Evolutionary conservation across 805 yeast species (phyloP), one percentile per base, ranked within the genome.

Genomic region (Pichia ethanolica): DNA sequence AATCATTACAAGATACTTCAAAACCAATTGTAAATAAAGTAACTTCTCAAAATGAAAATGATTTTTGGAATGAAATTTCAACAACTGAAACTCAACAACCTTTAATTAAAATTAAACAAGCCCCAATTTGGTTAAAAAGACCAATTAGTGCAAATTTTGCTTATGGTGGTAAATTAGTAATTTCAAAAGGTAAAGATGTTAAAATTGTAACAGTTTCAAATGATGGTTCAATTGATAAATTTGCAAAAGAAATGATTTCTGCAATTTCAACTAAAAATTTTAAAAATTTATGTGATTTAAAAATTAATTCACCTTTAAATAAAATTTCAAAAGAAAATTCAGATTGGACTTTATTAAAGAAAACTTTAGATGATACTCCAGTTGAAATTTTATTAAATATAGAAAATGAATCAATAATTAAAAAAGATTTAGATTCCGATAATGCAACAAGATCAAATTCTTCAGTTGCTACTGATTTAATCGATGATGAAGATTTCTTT

Each of bases 161-260:
- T 0, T 91, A 89, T 69, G 99, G 99, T 53, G 96, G 96, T 47
- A 89, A 88, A 68, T 65, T 93, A 39, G 90, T 85, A 5, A 65
- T 73, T 11, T 69, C 73, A 9, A 51, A 54, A 9, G 67, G 66
- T 46, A 69, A 71, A 44, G 49, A 51, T 12, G 51, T 61, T 39
- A 58, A 61, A 25, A 44, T 58, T 30, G 48, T 48, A 14, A 42
- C 34, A 12, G 77, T 75, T 56, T 64, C 75, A 64, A 58, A 53
- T 5, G 59, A 71, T 45, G 69, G 65, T 12, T 55, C 60, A n/a
- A 57, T 70, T 13, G 64, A 65, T 28, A 64, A 56, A 5, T 65
- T 70, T 14, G 70, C 70, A 41, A 69, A 67, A 13, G 61, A 67
- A 14, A 72, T 88, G 53, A 69, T 73, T 36, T 69, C 71, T 14